phyloP scores from a whole-genome alignment of 768 basidiomycete genomes.

The Clitopilus hobsonii region DNA sequence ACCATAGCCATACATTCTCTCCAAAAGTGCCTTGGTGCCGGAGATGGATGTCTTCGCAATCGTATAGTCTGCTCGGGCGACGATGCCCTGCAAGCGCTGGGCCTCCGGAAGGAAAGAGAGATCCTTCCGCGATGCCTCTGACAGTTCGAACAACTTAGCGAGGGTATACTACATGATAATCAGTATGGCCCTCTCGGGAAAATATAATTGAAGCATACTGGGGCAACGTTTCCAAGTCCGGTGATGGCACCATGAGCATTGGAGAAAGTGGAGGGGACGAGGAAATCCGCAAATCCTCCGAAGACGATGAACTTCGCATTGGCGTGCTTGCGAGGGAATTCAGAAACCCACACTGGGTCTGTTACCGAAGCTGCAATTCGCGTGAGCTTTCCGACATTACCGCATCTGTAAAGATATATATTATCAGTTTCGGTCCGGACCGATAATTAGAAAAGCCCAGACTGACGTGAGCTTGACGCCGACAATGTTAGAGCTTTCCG shows the following conservation, averaged over 20 bases:
- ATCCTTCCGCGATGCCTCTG: slow-evolving; percentile 50
- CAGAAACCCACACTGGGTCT: slow-evolving; percentile 44
- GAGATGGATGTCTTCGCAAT: slow-evolving; percentile 72
- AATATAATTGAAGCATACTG: slow-evolving; percentile 37
- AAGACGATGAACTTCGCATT: slow-evolving; percentile 76
- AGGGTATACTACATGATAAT: slow-evolving; percentile 45
- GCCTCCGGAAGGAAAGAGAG: slow-evolving; percentile 60
- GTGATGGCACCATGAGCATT: slow-evolving; percentile 88
- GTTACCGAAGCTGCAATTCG: slow-evolving; percentile 72
- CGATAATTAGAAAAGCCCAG: slow-evolving; percentile 17
- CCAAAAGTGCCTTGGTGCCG: slow-evolving; percentile 78
- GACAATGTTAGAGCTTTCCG: slow-evolving; percentile 68
- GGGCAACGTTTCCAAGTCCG: slow-evolving; percentile 81
- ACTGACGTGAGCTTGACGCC: slow-evolving; percentile 94
- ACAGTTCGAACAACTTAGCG: slow-evolving; percentile 57
- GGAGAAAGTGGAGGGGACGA: slow-evolving; percentile 66
- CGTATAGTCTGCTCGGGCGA: slow-evolving; percentile 77
- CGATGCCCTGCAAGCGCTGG: slow-evolving; percentile 71
- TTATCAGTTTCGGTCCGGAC: slow-evolving; percentile 4
- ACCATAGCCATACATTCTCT: slow-evolving; percentile 77
- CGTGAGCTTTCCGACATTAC: slow-evolving; percentile 88
- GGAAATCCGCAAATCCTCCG: slow-evolving; percentile 83
- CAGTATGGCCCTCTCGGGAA: not conserved
- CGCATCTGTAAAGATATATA: slow-evolving; percentile 50
- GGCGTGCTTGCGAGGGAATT: slow-evolving; percentile 64